These are phyloP conservation scores for Pisolithus marmoratus DNA, from an alignment of 768 basidiomycete genomes.

Conservation along the genomic window DNA sequence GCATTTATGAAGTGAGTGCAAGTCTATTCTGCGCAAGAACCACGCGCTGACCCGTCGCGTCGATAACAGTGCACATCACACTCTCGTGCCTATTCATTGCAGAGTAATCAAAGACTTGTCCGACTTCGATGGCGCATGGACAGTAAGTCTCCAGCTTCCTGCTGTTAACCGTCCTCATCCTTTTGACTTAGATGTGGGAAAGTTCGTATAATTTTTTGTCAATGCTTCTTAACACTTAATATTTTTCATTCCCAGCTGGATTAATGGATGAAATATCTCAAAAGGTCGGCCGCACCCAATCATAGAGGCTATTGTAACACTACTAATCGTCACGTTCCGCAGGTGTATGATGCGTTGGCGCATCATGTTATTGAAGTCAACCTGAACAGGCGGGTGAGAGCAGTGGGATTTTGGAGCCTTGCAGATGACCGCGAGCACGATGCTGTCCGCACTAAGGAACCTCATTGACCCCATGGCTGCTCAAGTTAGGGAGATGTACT, in stretches of 20 bases:
- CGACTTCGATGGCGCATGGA: constrained; percentile 97
- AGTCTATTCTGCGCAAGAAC: background rate
- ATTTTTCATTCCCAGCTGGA: constrained; percentile 54
- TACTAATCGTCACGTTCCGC: background rate
- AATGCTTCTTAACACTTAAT: background rate
- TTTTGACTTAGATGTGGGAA: constrained; percentile 73
- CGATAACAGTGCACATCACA: constrained; percentile 73
- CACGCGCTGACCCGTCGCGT: background rate
- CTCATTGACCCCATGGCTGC: constrained; percentile 60
- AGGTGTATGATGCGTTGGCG: constrained; percentile 90
- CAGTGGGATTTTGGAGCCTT: constrained; percentile 92
- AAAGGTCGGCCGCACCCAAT: constrained; percentile 46
- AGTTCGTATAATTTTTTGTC: constrained; percentile 43
- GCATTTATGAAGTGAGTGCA: constrained; percentile 91
- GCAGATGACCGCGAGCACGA: constrained; percentile 87
- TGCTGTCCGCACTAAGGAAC: constrained; percentile 70
- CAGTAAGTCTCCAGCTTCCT: constrained; percentile 45
- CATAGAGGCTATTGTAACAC: background rate
- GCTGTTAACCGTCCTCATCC: constrained; percentile 11
- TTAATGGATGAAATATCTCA: constrained; percentile 86
- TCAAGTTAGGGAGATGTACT: constrained; percentile 24
- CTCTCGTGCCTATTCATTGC: constrained; percentile 91
- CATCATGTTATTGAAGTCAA: constrained; percentile 91
- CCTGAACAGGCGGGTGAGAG: constrained; percentile 83
- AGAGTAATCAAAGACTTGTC: constrained; percentile 74